phyloP scores from a whole-genome alignment of 306 rosid species.

The Cucurbita maxima region DNA sequence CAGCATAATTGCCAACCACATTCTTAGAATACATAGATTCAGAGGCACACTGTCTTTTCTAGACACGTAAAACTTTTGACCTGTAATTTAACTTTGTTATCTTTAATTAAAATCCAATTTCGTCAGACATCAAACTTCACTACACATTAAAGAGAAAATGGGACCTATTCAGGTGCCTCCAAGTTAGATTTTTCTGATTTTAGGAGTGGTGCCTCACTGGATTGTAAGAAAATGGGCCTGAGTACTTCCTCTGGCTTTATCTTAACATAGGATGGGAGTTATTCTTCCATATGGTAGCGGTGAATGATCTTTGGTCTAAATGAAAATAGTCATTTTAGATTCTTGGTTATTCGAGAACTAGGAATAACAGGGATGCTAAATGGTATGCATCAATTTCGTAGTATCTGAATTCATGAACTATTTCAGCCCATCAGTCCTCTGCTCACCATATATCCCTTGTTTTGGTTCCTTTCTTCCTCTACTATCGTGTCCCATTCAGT shows the following conservation, averaged over 20 bases:
- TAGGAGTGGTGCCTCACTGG: no score
- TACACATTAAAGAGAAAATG: no score
- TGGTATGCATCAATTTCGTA: neutral
- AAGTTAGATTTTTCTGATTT: no score
- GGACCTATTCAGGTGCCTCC: no score
- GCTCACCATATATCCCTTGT: neutral
- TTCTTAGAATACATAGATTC: no score
- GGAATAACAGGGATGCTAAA: neutral
- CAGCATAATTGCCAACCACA: no score
- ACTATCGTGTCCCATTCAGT: neutral
- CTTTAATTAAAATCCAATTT: no score
- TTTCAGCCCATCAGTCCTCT: neutral
- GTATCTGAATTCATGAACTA: neutral
- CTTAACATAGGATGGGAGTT: neutral
- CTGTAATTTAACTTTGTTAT: no score
- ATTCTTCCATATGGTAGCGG: neutral
- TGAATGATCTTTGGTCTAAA: neutral
- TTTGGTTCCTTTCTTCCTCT: neutral
- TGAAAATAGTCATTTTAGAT: neutral
- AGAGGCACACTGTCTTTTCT: no score
- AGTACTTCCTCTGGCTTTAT: neutral
- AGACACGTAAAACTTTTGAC: no score
- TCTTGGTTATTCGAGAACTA: neutral
- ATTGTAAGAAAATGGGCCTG: no score
- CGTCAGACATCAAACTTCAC: no score